These are phyloP conservation scores for Trichoderma virens DNA, from an alignment of 495 filamentous ascomycete species.

Conservation along the genomic window DNA sequence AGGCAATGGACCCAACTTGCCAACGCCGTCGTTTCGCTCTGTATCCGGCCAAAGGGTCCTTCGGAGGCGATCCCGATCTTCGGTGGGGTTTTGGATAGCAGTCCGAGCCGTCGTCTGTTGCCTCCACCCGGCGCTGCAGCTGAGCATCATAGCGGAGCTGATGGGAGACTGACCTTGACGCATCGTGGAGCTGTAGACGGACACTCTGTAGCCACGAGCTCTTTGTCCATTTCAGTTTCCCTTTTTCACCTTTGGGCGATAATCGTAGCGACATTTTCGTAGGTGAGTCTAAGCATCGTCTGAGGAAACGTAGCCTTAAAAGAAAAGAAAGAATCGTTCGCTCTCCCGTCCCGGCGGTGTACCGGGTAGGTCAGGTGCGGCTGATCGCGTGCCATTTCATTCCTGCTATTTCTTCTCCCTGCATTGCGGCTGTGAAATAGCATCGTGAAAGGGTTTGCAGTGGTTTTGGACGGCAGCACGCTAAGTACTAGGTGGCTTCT, in stretches of 20 bases:
- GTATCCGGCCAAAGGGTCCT: neutral
- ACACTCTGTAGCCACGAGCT: too few relatives aligned
- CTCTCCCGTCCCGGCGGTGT: neutral
- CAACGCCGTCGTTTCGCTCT: neutral
- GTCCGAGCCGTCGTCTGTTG: neutral
- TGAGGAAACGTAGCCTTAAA: neutral
- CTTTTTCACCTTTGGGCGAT: too few relatives aligned
- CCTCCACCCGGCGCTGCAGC: conserved; percentile 2
- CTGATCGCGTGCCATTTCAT: neutral
- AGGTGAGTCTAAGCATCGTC: too few relatives aligned
- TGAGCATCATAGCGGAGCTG: conserved; percentile 1
- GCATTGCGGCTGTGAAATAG: neutral
- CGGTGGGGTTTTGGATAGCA: neutral
- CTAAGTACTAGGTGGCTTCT: neutral
- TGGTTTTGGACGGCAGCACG: neutral
- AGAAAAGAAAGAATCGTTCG: neutral
- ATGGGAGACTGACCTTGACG: neutral
- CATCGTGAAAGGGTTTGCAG: neutral
- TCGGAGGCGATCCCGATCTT: neutral
- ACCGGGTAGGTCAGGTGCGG: conserved; percentile 1
- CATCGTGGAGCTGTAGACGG: neutral
- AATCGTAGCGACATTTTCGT: too few relatives aligned
- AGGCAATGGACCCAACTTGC: neutral
- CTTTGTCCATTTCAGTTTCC: too few relatives aligned
- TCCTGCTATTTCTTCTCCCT: conserved; percentile 3